These are phyloP conservation scores for Cunninghamia lanceolata DNA, from an alignment of 75 land plant genomes.

Conservation along the genomic window DNA sequence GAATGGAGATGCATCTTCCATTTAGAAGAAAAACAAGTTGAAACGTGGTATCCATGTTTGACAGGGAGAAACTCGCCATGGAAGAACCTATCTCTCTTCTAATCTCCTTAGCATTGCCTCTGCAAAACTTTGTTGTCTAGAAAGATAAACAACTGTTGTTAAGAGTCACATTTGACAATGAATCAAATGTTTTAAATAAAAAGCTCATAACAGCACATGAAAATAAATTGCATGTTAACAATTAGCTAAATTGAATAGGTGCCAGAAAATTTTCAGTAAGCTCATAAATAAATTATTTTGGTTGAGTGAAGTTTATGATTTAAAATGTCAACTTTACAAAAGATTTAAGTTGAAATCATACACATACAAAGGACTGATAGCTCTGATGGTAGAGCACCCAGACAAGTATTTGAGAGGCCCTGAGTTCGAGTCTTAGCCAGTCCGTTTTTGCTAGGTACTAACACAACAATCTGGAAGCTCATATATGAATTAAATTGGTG, in stretches of 20 bases:
- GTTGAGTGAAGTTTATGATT: not conserved
- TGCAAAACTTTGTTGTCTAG: conserved; percentile 8
- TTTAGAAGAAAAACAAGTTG: not conserved
- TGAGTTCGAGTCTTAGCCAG: too few species aligned
- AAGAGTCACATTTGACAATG: not conserved
- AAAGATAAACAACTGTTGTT: not conserved
- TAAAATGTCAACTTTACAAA: not conserved
- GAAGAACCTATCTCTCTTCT: not conserved
- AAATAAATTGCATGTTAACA: not conserved
- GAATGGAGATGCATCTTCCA: not conserved
- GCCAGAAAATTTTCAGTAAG: not conserved
- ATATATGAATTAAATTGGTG: too few species aligned
- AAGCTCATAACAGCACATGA: not conserved
- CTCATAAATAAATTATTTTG: not conserved
- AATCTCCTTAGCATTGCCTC: conserved; percentile 12
- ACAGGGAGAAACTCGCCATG: not conserved
- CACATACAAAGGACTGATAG: too few species aligned
- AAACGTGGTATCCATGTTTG: not conserved
- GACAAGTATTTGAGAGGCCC: too few species aligned
- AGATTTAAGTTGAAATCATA: not conserved
- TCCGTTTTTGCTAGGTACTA: too few species aligned
- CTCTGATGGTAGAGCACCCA: too few species aligned
- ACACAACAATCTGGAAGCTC: too few species aligned
- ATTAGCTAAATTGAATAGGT: not conserved
- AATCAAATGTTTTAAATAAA: not conserved